Percentiles rank a stretch among this genome's conserved stretches.
Evolutionary conservation across 23 red algal species (phyloP).

Genomic region (Cyanidioschyzon merolae): DNA sequence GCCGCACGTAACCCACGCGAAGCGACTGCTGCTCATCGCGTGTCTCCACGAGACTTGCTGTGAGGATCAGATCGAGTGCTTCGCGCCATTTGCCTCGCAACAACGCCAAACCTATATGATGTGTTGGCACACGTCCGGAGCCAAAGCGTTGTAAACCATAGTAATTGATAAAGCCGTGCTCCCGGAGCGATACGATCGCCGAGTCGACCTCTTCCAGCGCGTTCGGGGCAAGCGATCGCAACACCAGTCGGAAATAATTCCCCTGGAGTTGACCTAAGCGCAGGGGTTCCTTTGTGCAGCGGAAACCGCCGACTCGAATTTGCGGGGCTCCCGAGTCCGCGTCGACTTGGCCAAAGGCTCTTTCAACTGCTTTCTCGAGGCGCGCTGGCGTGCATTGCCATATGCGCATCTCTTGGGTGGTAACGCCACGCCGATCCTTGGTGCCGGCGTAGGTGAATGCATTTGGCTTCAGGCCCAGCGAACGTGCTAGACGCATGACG

Average conservation of each 20-base stretch:
- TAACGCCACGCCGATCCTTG: conserved; percentile 89
- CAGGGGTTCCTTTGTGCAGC: conserved; percentile 23
- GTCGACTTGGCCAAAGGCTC: background rate
- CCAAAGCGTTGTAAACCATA: conserved; percentile 97
- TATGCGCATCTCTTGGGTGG: conserved; percentile 68
- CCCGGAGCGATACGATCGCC: conserved; percentile 31
- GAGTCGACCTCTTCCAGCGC: background rate
- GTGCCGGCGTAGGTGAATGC: conserved; percentile 64
- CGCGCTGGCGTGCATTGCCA: conserved; percentile 29
- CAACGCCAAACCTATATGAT: conserved; percentile 63
- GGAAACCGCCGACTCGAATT: conserved; percentile 49
- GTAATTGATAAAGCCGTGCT: conserved; percentile 93
- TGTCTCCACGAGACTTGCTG: background rate
- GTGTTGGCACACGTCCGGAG: conserved; percentile 50
- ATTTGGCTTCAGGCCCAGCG: conserved; percentile 25
- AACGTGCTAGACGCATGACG: conserved; percentile 30
- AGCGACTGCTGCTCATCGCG: background rate
- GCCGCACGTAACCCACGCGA: background rate
- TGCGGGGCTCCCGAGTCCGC: background rate
- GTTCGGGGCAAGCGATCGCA: conserved; percentile 18
- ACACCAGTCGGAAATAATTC: conserved; percentile 76
- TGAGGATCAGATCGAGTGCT: conserved; percentile 56
- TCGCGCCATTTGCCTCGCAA: conserved; percentile 52
- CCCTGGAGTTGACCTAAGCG: conserved; percentile 54
- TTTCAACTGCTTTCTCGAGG: conserved; percentile 18